Evolutionary conservation across 306 rosid genomes (phyloP).

Genomic region (Cajanus cajan): DNA sequence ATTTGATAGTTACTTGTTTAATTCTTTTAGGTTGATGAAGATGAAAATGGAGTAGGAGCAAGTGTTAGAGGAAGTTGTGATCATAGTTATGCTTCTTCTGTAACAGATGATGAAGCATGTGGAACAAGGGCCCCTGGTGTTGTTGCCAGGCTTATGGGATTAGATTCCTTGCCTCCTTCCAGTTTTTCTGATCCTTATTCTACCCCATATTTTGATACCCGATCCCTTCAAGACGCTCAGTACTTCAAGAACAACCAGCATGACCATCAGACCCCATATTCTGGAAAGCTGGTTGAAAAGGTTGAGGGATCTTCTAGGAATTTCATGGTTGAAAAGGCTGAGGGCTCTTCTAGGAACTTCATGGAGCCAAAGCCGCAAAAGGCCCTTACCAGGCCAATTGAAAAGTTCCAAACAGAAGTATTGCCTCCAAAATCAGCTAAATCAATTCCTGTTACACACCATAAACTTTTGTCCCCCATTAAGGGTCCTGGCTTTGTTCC

Average conservation of each 20-base stretch:
- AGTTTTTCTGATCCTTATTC: slow-evolving; percentile 59
- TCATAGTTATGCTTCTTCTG: slow-evolving; percentile 83
- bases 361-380: slow-evolving; percentile 60
- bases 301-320: slow-evolving; percentile 47
- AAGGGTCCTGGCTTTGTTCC: slow-evolving; percentile 78
- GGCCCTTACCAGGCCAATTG: slow-evolving; percentile 62
- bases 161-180: slow-evolving; percentile 77
- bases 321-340: slow-evolving; percentile 37
- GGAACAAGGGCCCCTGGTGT: slow-evolving; percentile 73
- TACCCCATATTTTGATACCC: slow-evolving; percentile 67
- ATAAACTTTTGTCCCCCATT: slow-evolving; percentile 89
- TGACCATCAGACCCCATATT: slow-evolving; percentile 52
- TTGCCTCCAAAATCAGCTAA: slow-evolving; percentile 90
- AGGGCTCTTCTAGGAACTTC: slow-evolving; percentile 46
- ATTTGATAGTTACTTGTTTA: not conserved
- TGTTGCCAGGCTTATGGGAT: slow-evolving; percentile 96
- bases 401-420: slow-evolving; percentile 92
- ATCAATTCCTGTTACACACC: slow-evolving; percentile 89
- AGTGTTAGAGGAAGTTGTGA: slow-evolving; percentile 65
- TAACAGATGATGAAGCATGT: slow-evolving; percentile 78
- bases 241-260: slow-evolving; percentile 49
- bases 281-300: slow-evolving; percentile 55
- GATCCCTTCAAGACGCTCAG: slow-evolving; percentile 60
- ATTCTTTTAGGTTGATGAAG: slow-evolving; percentile 58
- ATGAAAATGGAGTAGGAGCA: slow-evolving; percentile 48